Evolutionary conservation across 371 early-diverging fungal species (phyloP).

Genomic region (Nosema muscidifuracis): DNA sequence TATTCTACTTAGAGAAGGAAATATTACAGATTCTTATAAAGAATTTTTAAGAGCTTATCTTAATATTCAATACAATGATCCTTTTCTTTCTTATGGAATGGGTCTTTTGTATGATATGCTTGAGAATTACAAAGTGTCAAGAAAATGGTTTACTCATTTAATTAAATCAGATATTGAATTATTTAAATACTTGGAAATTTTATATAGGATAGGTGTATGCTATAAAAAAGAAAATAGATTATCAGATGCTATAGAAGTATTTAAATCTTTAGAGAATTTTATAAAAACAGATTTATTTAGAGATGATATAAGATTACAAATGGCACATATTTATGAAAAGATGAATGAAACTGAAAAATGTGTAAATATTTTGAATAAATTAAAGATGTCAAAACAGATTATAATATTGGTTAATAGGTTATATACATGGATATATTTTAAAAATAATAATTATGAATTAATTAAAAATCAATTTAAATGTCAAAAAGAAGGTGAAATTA

Average conservation of each 20-base stretch:
- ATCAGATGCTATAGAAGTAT: slow-evolving; percentile 8
- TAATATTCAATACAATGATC: slow-evolving; percentile 7
- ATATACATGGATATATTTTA: neutral
- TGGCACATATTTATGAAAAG: slow-evolving; percentile 30
- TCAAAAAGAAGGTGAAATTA: neutral
- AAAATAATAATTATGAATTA: neutral
- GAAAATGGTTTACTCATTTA: slow-evolving; percentile 13
- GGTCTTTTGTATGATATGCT: slow-evolving; percentile 17
- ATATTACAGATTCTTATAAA: slow-evolving; percentile 9
- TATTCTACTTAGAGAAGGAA: neutral
- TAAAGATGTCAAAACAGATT: neutral
- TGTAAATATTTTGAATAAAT: neutral
- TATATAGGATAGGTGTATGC: slow-evolving; percentile 28
- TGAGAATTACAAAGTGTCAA: slow-evolving; percentile 15
- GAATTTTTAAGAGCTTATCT: slow-evolving; percentile 13
- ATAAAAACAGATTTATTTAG: neutral
- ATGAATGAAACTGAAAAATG: neutral
- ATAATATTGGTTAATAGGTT: neutral
- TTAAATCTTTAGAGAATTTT: neutral
- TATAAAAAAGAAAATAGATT: slow-evolving; percentile 27
- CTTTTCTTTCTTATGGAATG: slow-evolving; percentile 25
- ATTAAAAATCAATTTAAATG: neutral
- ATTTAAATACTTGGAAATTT: slow-evolving; percentile 19
- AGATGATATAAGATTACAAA: slow-evolving; percentile 11
- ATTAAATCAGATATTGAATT: slow-evolving; percentile 10